Base-by-base conservation (phyloP, 1,284 basidiomycete species). In the Tylopilus microsporus region DNA sequence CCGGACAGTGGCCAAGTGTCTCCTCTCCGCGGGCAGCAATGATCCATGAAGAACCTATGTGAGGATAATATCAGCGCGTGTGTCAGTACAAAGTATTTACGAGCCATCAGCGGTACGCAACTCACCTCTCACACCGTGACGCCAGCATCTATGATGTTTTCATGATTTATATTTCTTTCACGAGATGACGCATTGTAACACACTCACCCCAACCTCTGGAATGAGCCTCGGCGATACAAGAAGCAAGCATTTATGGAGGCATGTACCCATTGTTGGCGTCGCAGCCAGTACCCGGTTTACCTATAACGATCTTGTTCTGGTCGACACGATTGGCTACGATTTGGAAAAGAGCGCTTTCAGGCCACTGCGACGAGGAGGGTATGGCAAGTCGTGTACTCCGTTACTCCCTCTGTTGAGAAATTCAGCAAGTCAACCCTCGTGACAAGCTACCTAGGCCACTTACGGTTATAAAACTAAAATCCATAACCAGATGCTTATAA, bases 321-420 rank as follows among this genome's bases (percentile, higher is more conserved):
- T 77, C 66, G 9, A 87, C 77, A 41, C 84, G 84, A 53, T 74
- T 79, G 7, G 76, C 76, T 10, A 79, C 76, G 64, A 88, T 87
- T 70, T 88, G 78, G 74, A 87, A 87, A 13, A 87, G 57, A 0
- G 77, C 68, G 1, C 77, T 74, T 56, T 76, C 56, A n/a, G 67
- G 80, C 74, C 74, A 82, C 77, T 8, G 67, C 63, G 54, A 71
- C 77, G 32, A 82, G 71, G 19, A 82, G 75, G 39, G 68, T 69
- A 53, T 62, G 62, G 65, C 78, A 82, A 37, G 73, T 77, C 56
- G 78, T 79, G 67, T 80, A 80, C 62, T 78, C 76, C 5, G 65
- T 63, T 3, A 71, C 61, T n/a, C 78, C 79, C 75, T 81, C 78
- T 81, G 53, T 32, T 32, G 45, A 25, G 13, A 49, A 10, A 11